These are phyloP conservation scores for Heracleum sosnowskyi DNA, from an alignment of 129 eudicot species.

Conservation along the genomic window DNA sequence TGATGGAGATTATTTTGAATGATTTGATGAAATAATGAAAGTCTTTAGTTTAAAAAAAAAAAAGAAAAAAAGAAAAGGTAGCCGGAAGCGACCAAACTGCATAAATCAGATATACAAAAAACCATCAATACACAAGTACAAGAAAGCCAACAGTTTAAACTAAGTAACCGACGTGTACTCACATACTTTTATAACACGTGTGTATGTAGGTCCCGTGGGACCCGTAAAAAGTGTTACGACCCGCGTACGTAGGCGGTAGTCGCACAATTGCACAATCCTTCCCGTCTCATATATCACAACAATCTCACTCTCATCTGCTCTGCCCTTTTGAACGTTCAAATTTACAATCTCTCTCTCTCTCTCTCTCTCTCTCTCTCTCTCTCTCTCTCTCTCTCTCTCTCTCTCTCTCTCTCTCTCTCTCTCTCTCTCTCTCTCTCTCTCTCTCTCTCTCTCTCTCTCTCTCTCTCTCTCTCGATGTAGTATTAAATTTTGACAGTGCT, in stretches of 20 bases:
- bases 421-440: not conserved
- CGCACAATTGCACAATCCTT: not conserved
- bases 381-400: not conserved
- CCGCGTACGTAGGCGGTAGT: not conserved
- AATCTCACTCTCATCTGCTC: not conserved
- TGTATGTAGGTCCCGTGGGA: not conserved
- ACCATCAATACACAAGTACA: not conserved
- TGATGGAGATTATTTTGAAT: too few relatives aligned
- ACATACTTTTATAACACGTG: not conserved
- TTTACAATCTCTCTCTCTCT: not conserved
- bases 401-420: too few relatives aligned
- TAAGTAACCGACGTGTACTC: not conserved
- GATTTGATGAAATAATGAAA: too few relatives aligned
- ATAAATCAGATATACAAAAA: not conserved
- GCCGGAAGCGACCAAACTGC: slow-evolving; percentile 8
- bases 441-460: not conserved
- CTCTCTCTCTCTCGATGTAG: too few relatives aligned
- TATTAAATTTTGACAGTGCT: not conserved
- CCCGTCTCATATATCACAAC: not conserved
- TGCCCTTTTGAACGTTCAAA: not conserved
- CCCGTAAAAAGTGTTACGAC: not conserved
- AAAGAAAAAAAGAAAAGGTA: slow-evolving; percentile 17
- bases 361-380: not conserved
- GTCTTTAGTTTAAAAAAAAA: slow-evolving; percentile 33
- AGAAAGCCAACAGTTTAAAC: not conserved